phyloP scores from a whole-genome alignment of 768 basidiomycete species.

The Hygrocybe punicea region DNA sequence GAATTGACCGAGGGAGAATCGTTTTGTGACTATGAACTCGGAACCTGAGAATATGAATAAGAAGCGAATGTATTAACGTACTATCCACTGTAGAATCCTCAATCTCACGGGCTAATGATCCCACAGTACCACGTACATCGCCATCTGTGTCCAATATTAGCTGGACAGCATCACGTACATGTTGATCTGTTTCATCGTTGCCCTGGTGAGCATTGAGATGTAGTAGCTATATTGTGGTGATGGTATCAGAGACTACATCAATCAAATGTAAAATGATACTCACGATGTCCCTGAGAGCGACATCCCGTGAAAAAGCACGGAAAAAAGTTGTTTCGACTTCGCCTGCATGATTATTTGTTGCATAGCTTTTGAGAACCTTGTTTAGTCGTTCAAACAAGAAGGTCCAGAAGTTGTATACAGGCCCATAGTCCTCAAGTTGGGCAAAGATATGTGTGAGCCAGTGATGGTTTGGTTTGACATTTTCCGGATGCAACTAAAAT shows the following conservation, averaged over 20 bases:
- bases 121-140: neutral
- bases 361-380: conserved; percentile 35
- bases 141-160: neutral
- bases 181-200: neutral
- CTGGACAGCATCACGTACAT: neutral
- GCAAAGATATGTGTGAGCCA: conserved; percentile 30
- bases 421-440: conserved; percentile 30
- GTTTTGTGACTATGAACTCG: neutral
- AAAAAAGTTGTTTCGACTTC: conserved; percentile 7
- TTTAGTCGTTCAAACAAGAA: conserved; percentile 38
- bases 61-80: neutral
- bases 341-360: conserved; percentile 30
- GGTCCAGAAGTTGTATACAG: conserved; percentile 38
- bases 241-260: neutral
- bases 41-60: neutral
- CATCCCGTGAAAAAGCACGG: neutral
- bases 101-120: neutral
- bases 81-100: no score
- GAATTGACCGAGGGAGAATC: neutral
- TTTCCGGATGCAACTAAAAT: neutral
- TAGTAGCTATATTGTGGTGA: neutral
- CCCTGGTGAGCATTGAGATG: neutral
- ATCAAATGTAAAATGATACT: neutral
- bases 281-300: neutral
- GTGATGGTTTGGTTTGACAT: conserved; percentile 40